Percentiles rank a stretch among this genome's conserved stretches.
Evolutionary conservation across 805 yeast species (phyloP).

Genomic region (Grigorovia yakushimaensis): DNA sequence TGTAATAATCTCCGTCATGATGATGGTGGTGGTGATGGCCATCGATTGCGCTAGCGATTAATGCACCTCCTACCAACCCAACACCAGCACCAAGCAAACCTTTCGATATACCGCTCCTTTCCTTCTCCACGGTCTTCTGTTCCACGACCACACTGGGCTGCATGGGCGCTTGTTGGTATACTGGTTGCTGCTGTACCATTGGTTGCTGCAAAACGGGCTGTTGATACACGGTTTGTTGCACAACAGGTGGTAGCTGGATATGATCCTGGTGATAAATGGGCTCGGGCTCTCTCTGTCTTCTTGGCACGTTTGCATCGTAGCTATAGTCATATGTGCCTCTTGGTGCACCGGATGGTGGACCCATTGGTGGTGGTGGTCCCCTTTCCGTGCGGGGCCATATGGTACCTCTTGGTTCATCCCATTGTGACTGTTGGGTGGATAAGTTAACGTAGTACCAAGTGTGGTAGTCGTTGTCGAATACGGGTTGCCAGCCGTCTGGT

Average conservation of each 20-base stretch:
- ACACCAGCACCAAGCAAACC: slow-evolving; percentile 45
- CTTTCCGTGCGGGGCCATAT: slow-evolving; percentile 27
- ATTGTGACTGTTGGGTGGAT: slow-evolving; percentile 66
- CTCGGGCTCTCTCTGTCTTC: slow-evolving; percentile 10
- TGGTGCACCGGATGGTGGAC: slow-evolving; percentile 10
- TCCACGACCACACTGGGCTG: slow-evolving; percentile 19
- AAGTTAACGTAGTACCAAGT: slow-evolving; percentile 79
- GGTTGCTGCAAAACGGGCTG: slow-evolving; percentile 21
- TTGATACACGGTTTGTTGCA: slow-evolving; percentile 16
- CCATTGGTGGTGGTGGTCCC: slow-evolving; percentile 40
- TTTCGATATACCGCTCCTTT: slow-evolving; percentile 28
- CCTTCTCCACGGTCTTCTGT: too few relatives aligned
- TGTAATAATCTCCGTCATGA: slow-evolving; percentile 31
- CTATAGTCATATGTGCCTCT: too few relatives aligned
- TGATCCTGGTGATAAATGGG: slow-evolving; percentile 14
- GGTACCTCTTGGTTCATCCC: slow-evolving; percentile 76
- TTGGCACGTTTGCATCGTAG: slow-evolving; percentile 2
- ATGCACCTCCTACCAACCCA: slow-evolving; percentile 54
- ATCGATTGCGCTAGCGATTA: slow-evolving; percentile 38
- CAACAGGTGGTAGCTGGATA: slow-evolving; percentile 18
- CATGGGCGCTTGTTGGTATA: slow-evolving; percentile 8
- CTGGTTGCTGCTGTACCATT: slow-evolving; percentile 19
- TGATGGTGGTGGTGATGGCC: slow-evolving; percentile 10
- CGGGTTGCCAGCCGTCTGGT: slow-evolving; percentile 68
- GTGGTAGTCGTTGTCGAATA: slow-evolving; percentile 57